Evolutionary conservation across 2,329 filamentous ascomycete species (phyloP).

Genomic region (Cladorrhinum sp.): DNA sequence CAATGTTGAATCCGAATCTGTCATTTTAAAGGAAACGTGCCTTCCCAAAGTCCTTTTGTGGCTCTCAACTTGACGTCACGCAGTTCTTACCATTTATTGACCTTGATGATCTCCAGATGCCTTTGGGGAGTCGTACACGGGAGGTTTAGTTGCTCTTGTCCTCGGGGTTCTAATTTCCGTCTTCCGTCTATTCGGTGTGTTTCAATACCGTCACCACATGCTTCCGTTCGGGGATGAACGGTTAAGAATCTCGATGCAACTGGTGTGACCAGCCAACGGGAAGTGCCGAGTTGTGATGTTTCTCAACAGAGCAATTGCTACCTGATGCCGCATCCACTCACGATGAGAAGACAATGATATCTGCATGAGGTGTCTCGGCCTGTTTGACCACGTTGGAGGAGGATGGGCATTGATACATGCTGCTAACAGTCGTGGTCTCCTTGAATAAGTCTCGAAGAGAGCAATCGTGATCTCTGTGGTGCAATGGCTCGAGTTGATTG

Average conservation of each 20-base stretch:
- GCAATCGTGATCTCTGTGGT: too few relatives aligned
- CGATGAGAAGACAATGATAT: background rate
- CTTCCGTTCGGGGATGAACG: background rate
- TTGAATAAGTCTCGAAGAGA: background rate
- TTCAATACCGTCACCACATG: background rate
- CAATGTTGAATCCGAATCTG: background rate
- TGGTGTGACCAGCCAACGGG: background rate
- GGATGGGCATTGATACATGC: background rate
- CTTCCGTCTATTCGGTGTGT: background rate
- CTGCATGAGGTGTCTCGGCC: background rate
- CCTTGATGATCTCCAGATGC: background rate
- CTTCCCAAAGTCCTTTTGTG: background rate
- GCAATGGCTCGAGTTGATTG: background rate
- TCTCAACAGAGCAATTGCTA: background rate
- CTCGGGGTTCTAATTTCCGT: background rate
- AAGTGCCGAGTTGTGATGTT: too few relatives aligned
- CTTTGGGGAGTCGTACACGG: background rate
- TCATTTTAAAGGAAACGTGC: background rate
- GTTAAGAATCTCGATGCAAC: background rate
- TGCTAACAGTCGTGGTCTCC: background rate
- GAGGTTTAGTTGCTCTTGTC: background rate
- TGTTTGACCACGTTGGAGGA: background rate
- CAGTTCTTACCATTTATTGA: background rate
- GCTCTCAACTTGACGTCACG: slow-evolving; percentile 2
- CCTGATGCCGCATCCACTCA: too few relatives aligned